Percentiles rank a stretch among this genome's conserved stretches.
Evolutionary conservation across 2,329 filamentous ascomycete genomes (phyloP).

Genomic region (Fusarium sp.): DNA sequence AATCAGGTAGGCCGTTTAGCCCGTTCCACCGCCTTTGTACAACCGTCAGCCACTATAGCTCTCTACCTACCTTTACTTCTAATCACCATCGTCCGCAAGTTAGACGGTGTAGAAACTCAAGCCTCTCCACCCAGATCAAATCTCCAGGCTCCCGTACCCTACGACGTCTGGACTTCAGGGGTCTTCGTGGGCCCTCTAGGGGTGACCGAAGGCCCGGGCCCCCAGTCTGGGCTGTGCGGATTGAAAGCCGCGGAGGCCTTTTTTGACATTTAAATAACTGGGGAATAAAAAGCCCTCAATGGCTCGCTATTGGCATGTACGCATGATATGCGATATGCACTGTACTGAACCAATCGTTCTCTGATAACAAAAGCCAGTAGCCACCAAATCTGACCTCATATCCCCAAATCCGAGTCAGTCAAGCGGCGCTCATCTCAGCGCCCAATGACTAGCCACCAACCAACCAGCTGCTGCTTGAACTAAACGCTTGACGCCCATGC

Average conservation of each 20-base stretch:
- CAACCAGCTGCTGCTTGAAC: slow-evolving; percentile 8
- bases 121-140: not conserved
- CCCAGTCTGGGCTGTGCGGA: slow-evolving; percentile 9
- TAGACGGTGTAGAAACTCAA: slow-evolving; percentile 1
- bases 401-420: slow-evolving; percentile 36
- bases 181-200: slow-evolving; percentile 28
- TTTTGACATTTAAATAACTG: slow-evolving; percentile 6
- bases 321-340: slow-evolving; percentile 10
- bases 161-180: slow-evolving; percentile 23
- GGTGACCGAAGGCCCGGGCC: slow-evolving; percentile 30
- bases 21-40: not conserved
- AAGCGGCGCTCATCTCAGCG: not conserved
- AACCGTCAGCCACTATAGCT: not conserved
- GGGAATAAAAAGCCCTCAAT: slow-evolving; percentile 33
- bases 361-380: slow-evolving; percentile 34
- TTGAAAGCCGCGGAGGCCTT: slow-evolving; percentile 21
- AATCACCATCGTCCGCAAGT: too few relatives aligned
- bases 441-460: slow-evolving; percentile 20
- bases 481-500: slow-evolving; percentile 31
- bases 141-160: slow-evolving; percentile 8
- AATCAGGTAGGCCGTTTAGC: slow-evolving; percentile 31
- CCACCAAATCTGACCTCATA: slow-evolving; percentile 30
- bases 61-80: not conserved
- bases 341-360: slow-evolving; percentile 20
- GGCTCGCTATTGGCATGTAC: slow-evolving; percentile 16